Evolutionary conservation across 2,329 filamentous ascomycete species (phyloP), one percentile per base, ranked within the genome.

Genomic region (Periconia digitata): DNA sequence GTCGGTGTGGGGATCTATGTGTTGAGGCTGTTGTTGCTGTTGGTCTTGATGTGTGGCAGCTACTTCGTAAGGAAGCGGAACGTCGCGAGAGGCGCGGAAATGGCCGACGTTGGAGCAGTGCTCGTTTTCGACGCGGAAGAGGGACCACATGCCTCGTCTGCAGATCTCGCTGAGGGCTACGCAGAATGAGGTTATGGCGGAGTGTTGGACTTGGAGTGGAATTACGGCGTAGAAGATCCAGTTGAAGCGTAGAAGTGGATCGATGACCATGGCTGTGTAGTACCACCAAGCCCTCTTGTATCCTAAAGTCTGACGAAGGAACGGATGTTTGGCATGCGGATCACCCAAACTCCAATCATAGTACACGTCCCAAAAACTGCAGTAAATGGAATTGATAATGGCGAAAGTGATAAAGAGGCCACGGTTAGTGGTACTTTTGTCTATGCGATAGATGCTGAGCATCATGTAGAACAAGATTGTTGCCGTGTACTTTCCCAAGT

Each of bases 291-390:
- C 78, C 12, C 79, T 79, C 64, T 92, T 92, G 61, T 94, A 87
- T 0, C 86, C 91, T 0, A 94, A 79, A 8, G 89, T 86, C 49
- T 92, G 84, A 6, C 94, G 86, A 10, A 81, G 60, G 49, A 75
- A 72, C 0, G 76, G 80, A 56, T 88, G 77, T 10, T 82, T 81
- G 0, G 89, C 83, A 46, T 86, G 83, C 0, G 87, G 80, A 60
- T 96, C 91, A 3, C 92, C 80, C n/a, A 96, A 79, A 64, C 88
- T 94, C 80, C 94, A 97, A 70, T 99, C 94, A 89, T 97, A 96
- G 55, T 90, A 85, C 1, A 99, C 75, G 67, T 99, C 94, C 94
- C 94, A 99, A 36, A 96, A 81, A 8, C 85, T 90, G 59, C 82
- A 86, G 70, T 96, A 97, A 22, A 95, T 72, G 38, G 85, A 82